These are phyloP conservation scores for Podila epicladia DNA, from an alignment of 192 early-diverging fungal genomes.

Conservation along the genomic window DNA sequence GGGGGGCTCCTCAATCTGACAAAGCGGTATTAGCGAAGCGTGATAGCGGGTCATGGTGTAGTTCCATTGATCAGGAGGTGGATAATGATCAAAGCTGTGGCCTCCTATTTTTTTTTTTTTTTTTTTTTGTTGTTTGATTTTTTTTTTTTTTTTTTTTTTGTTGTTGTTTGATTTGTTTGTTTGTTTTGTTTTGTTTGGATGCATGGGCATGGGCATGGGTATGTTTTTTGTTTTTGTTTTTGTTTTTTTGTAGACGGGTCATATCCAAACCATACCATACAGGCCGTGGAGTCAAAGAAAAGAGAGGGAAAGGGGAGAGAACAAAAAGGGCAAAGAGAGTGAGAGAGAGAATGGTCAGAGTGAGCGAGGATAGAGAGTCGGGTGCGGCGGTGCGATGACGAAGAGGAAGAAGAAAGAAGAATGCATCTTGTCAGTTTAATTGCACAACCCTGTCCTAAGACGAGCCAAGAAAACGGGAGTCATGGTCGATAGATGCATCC, in stretches of 20 bases:
- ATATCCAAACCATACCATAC: too few relatives aligned
- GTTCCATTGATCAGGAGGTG: conserved; percentile 49
- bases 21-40: conserved; percentile 46
- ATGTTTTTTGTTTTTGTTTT: too few relatives aligned
- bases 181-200: background rate
- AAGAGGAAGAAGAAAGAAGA: too few relatives aligned
- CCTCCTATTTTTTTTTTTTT: conserved; percentile 47
- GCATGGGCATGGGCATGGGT: too few relatives aligned
- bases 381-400: background rate
- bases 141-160: background rate
- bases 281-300: background rate
- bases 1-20: conserved; percentile 41
- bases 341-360: background rate
- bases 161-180: background rate
- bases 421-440: too few relatives aligned
- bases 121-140: background rate
- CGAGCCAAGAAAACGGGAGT: too few relatives aligned
- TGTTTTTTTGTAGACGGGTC: background rate
- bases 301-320: background rate
- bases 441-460: too few relatives aligned
- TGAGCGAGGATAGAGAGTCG: background rate
- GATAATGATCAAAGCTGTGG: conserved; percentile 34
- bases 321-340: background rate
- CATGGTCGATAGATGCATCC: too few relatives aligned
- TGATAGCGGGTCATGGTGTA: conserved; percentile 52